Evolutionary conservation across 345 rosid genomes (phyloP), one percentile per base, ranked within the genome.

Genomic region (Lepidium didymum): DNA sequence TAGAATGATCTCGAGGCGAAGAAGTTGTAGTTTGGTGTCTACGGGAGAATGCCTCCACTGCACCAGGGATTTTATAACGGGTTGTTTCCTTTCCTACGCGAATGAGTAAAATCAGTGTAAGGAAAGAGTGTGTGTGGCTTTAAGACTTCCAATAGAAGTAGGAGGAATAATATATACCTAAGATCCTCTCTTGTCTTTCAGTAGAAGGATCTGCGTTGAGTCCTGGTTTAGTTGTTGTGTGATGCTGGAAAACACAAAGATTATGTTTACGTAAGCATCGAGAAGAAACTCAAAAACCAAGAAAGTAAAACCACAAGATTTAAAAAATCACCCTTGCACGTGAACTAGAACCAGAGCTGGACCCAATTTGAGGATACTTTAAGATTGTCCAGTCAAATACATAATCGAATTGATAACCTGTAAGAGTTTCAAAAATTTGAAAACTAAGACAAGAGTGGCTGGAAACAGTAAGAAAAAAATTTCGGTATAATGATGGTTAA

Each of bases 301-400:
- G 74, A 83, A 73, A 52, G 63, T 64, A 54, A 56, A 33, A 11
- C 23, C 12, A 31, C 27, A 25, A 44, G 40, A 15, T 38, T 57
- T 21, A 4, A 27, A 43, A 31, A 11, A 14, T 60, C 51, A 68
- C 72, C 73, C 73, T 74, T 43, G 62, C 44, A 12, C 72, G 51
- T 58, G 73, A 74, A 18, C 73, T 58, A 51, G 73, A 74, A 67
- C 88, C 83, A 56, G 96, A 77, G 75, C 96, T 80, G 66, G 86
- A 66, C 64, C 86, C 77, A 46, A 82, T 70, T 68, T 89, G 96
- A 59, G 96, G 90, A 60, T 74, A 82, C 84, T 89, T 89, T 72
- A 86, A 68, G 40, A 85, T 85, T 67, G 96, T 89, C 96, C 92
- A 89, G 81, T 89, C 92, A 73, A 86, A 89, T 42, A 88, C 84